These are phyloP conservation scores for Suillus lakei DNA, from an alignment of 768 basidiomycete species.

Conservation along the genomic window DNA sequence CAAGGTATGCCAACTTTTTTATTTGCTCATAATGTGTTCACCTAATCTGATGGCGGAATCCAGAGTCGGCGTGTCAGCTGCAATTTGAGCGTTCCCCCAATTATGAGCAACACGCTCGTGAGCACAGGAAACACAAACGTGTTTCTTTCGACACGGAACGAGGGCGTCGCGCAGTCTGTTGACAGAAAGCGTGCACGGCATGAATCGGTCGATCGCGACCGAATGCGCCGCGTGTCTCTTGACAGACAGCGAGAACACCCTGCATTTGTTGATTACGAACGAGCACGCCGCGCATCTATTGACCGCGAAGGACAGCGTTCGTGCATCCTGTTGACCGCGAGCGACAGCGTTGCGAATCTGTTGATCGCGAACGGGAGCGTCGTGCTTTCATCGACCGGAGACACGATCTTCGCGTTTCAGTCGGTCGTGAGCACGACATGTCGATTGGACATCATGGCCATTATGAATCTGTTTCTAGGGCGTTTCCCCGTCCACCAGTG, in stretches of 20 bases:
- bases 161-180: neutral
- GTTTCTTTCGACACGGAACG: neutral
- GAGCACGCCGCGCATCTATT: neutral
- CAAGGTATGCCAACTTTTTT: slow-evolving; percentile 15
- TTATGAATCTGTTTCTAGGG: neutral
- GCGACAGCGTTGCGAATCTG: slow-evolving; percentile 1
- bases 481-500: slow-evolving; percentile 2
- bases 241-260: slow-evolving; percentile 4
- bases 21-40: neutral
- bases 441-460: neutral
- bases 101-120: slow-evolving; percentile 5
- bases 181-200: slow-evolving; percentile 1
- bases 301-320: neutral
- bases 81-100: slow-evolving; percentile 1
- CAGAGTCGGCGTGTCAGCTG: slow-evolving; percentile 12
- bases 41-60: slow-evolving; percentile 1
- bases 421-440: neutral
- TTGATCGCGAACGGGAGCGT: neutral
- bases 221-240: neutral
- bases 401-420: neutral
- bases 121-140: slow-evolving; percentile 4
- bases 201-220: slow-evolving; percentile 2
- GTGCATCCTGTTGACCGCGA: neutral
- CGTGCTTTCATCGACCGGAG: neutral
- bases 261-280: neutral